A percentile compares a stretch with the other conserved stretches of the same genome.
Conservation (phyloP, 305 asterid genomes). For the Coffea humblotiana region DNA sequence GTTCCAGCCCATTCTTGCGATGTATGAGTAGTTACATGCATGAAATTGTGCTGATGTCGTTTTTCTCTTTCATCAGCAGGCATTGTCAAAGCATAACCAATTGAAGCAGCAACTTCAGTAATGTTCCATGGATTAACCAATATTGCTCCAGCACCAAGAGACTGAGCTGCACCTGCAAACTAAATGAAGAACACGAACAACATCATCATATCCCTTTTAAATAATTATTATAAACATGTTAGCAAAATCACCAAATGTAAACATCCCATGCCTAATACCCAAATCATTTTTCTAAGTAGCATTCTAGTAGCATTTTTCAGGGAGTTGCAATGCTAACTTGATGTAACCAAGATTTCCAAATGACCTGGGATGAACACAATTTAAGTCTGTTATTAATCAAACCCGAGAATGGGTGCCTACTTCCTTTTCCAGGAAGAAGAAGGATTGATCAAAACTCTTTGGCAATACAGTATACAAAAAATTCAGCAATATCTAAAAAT, state of each 20-base stretch:
- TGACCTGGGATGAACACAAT: not conserved
- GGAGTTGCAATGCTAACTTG: not conserved
- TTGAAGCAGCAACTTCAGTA: conserved; percentile 84
- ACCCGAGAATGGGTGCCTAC: not conserved
- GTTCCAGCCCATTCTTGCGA: conserved; percentile 98
- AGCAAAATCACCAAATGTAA: not conserved
- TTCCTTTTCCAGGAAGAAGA: not conserved
- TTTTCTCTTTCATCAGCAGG: conserved; percentile 81
- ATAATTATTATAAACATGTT: not conserved
- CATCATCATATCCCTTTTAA: not conserved
- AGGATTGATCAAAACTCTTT: not conserved
- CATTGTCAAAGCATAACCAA: conserved; percentile 79
- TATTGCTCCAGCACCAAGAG: conserved; percentile 97
- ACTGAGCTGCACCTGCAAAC: conserved; percentile 99
- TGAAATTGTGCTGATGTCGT: conserved; percentile 83
- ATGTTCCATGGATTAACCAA: conserved; percentile 92
- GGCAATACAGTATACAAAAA: not conserved
- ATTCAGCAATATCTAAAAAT: not conserved
- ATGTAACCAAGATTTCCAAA: not conserved
- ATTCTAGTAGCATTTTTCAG: not conserved
- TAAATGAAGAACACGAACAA: conserved; percentile 24
- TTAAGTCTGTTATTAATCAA: not conserved
- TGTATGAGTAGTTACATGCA: conserved; percentile 81
- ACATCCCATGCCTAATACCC: not conserved
- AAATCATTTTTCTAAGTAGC: not conserved